Conservation (phyloP, 306 rosid species). For the Arachis stenosperma region DNA sequence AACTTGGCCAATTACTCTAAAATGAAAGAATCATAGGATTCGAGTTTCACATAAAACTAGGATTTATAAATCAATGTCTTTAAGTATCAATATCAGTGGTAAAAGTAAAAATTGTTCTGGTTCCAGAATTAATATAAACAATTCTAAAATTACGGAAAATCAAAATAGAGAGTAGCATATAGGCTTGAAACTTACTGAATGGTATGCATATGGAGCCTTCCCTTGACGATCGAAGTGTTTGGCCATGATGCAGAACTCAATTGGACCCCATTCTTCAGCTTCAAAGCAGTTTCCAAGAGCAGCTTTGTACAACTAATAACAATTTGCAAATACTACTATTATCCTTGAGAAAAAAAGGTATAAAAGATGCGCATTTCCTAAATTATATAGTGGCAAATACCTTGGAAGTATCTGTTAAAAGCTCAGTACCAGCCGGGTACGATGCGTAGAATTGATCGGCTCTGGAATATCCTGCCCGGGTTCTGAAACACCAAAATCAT, state of each 20-base stretch:
- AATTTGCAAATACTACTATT: conserved; percentile 30
- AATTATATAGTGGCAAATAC: conserved; percentile 32
- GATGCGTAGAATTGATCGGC: conserved; percentile 95
- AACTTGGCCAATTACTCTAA: no score
- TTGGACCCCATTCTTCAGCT: conserved; percentile 89
- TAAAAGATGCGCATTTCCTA: not conserved
- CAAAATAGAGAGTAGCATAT: not conserved
- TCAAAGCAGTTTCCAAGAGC: conserved; percentile 93
- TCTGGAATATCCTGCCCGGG: conserved; percentile 95
- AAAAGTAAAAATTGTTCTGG: conserved; percentile 1
- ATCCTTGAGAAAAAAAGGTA: conserved; percentile 18
- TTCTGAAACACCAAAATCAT: conserved; percentile 59
- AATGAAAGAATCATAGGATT: no score
- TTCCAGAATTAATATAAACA: not conserved
- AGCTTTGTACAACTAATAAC: conserved; percentile 75
- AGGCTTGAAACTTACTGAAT: conserved; percentile 62
- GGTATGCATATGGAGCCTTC: conserved; percentile 85
- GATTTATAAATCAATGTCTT: conserved; percentile 23
- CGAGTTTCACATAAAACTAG: not conserved
- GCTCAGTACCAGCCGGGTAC: conserved; percentile 95
- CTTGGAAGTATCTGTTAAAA: conserved; percentile 81
- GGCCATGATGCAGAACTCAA: conserved; percentile 85
- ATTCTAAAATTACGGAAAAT: not conserved
- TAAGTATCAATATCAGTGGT: not conserved
- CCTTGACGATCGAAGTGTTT: conserved; percentile 96